Evolutionary conservation across 106 monocot genomes (phyloP).

Genomic region (Dendrobium chrysotoxum): DNA sequence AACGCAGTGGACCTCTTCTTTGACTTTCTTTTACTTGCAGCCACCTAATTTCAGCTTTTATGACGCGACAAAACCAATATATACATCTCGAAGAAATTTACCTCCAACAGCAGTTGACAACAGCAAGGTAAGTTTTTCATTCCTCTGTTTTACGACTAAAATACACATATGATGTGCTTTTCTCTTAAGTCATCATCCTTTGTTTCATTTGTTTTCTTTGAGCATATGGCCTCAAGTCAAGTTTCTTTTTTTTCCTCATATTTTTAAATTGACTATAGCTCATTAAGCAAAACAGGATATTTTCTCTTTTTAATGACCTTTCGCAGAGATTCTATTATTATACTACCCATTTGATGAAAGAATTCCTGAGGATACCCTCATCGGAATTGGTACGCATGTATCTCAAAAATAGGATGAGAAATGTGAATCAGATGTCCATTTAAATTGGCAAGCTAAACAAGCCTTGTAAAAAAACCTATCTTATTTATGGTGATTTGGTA

Average conservation of each 20-base stretch:
- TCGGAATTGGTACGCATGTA: not conserved
- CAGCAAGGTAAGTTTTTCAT: constrained; percentile 60
- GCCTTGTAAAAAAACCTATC: too few relatives aligned
- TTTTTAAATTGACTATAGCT: not conserved
- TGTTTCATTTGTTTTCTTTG: not conserved
- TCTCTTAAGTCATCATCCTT: too few relatives aligned
- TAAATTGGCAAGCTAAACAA: too few relatives aligned
- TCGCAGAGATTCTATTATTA: not conserved
- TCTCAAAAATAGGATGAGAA: not conserved
- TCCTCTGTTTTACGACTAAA: too few relatives aligned
- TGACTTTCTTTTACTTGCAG: constrained; percentile 21
- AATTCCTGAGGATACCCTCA: not conserved
- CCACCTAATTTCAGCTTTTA: constrained; percentile 93
- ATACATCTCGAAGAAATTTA: constrained; percentile 81
- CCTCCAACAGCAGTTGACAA: constrained; percentile 77
- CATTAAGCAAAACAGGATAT: not conserved
- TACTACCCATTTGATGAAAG: not conserved
- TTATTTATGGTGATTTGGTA: too few relatives aligned
- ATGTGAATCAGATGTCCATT: too few relatives aligned
- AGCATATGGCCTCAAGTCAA: not conserved
- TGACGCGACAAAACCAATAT: constrained; percentile 88
- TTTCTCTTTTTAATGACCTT: not conserved
- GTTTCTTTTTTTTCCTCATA: not conserved
- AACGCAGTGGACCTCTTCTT: not conserved
- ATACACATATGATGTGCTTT: too few relatives aligned